Evolutionary conservation across 2,329 filamentous ascomycete genomes (phyloP).

Genomic region (Sporothrix curviconia): DNA sequence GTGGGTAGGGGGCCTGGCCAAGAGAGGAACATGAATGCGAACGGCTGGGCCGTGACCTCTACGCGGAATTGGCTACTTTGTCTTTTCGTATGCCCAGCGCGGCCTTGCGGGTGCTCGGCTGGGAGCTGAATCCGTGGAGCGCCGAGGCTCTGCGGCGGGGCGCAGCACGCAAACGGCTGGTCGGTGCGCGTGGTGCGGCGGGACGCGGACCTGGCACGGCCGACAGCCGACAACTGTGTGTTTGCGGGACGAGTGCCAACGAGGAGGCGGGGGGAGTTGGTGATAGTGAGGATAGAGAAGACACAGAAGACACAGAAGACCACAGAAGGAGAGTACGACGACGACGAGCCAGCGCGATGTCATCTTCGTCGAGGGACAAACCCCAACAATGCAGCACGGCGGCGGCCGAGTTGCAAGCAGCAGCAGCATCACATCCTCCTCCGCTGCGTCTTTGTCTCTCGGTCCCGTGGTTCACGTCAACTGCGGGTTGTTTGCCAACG

Average conservation of each 20-base stretch:
- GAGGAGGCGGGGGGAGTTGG: background rate
- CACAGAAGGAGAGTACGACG: background rate
- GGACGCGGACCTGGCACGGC: conserved; percentile 31
- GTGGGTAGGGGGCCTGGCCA: conserved; percentile 40
- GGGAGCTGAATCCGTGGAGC: conserved; percentile 86
- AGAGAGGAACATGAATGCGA: background rate
- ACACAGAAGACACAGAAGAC: background rate
- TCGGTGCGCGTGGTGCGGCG: conserved; percentile 46
- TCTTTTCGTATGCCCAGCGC: conserved; percentile 70
- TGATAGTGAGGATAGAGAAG: background rate
- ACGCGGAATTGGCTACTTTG: conserved; percentile 94
- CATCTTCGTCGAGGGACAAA: conserved; percentile 66
- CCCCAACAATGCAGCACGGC: conserved; percentile 39
- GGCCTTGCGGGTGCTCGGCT: conserved; percentile 73
- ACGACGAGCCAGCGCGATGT: conserved; percentile 31
- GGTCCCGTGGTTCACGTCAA: conserved; percentile 53
- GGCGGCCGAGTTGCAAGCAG: conserved; percentile 31
- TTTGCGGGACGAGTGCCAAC: background rate
- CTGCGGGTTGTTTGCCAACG: conserved; percentile 54
- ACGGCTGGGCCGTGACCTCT: conserved; percentile 68
- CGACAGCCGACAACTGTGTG: conserved; percentile 33
- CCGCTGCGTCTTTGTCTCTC: background rate
- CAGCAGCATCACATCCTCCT: conserved; percentile 31
- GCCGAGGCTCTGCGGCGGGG: conserved; percentile 76
- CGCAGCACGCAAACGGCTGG: conserved; percentile 63